Evolutionary conservation across 2,329 filamentous ascomycete species (phyloP).

Genomic region (Aspergillus sp.): DNA sequence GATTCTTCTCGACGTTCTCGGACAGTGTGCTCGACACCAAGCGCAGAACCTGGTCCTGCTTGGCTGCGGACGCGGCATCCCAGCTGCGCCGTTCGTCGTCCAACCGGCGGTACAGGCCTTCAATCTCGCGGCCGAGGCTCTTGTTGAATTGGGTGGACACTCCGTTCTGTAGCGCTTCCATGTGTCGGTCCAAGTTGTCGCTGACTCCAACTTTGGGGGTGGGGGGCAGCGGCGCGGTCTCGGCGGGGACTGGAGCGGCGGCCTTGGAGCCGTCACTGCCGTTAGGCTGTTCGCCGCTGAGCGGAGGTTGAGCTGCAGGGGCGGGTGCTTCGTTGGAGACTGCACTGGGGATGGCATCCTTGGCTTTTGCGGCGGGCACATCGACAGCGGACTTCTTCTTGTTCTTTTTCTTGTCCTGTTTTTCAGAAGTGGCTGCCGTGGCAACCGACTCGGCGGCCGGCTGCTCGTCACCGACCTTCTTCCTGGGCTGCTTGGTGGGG

Average conservation of each 20-base stretch:
- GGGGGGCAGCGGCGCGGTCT: slow-evolving; percentile 5
- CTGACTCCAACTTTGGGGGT: slow-evolving; percentile 45
- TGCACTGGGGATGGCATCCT: slow-evolving; percentile 24
- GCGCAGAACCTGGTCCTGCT: slow-evolving; percentile 68
- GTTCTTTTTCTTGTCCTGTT: slow-evolving; percentile 72
- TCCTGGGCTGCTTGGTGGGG: slow-evolving; percentile 42
- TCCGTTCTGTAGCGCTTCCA: slow-evolving; percentile 53
- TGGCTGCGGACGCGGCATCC: slow-evolving; percentile 62
- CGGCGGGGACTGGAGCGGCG: neutral
- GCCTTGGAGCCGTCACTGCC: slow-evolving; percentile 10
- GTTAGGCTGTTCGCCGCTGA: slow-evolving; percentile 10
- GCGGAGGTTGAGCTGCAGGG: slow-evolving; percentile 3
- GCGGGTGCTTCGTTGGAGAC: slow-evolving; percentile 6
- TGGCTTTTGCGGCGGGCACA: slow-evolving; percentile 50
- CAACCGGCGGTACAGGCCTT: slow-evolving; percentile 59
- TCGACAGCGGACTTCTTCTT: slow-evolving; percentile 40
- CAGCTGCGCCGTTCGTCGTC: slow-evolving; percentile 68
- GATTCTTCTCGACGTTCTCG: slow-evolving; percentile 72
- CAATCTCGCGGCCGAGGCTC: slow-evolving; percentile 51
- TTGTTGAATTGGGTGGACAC: slow-evolving; percentile 52
- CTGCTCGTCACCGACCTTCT: slow-evolving; percentile 41
- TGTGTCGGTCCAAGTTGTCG: slow-evolving; percentile 60
- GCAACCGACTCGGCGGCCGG: slow-evolving; percentile 20
- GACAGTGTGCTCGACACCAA: slow-evolving; percentile 67
- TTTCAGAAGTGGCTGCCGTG: slow-evolving; percentile 47